phyloP scores from a whole-genome alignment of 257 asterid genomes.

The Gentiana dahurica region DNA sequence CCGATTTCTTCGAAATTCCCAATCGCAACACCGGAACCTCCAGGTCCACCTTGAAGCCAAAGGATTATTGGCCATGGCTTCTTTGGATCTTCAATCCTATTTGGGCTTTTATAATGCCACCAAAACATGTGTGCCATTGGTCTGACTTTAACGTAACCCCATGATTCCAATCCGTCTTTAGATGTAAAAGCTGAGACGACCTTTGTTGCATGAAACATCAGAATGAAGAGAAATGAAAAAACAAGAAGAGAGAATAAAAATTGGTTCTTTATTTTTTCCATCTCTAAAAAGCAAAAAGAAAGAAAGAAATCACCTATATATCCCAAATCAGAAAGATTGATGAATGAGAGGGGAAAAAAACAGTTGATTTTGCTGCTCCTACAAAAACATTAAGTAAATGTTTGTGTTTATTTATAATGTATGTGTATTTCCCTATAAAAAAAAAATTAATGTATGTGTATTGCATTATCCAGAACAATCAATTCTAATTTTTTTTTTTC shows the following conservation, averaged over 20 bases:
- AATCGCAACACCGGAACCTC: conserved; percentile 88
- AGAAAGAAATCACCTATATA: background rate
- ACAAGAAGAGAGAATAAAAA: conserved; percentile 18
- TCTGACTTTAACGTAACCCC: conserved; percentile 97
- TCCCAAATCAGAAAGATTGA: background rate
- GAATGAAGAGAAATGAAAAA: conserved; percentile 14
- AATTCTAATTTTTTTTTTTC: too few species aligned
- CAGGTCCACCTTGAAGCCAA: conserved; percentile 99
- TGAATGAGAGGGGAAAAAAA: too few species aligned
- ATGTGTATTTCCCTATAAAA: too few species aligned
- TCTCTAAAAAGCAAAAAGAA: conserved; percentile 5
- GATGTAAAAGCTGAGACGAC: conserved; percentile 32
- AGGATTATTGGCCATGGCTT: conserved; percentile 94
- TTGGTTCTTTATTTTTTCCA: conserved; percentile 29
- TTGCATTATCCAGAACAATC: too few species aligned
- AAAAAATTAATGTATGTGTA: too few species aligned
- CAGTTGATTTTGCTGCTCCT: too few species aligned
- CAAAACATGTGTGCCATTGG: conserved; percentile 97
- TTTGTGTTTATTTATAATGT: too few species aligned
- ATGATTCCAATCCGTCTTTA: conserved; percentile 70
- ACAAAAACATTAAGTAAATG: too few species aligned
- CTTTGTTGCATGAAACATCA: conserved; percentile 21
- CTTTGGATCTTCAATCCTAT: conserved; percentile 59
- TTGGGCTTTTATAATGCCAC: conserved; percentile 87
- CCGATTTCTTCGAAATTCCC: conserved; percentile 94